Base-by-base conservation (phyloP, 305 asterid genomes). In the Nicotiana rustica region DNA sequence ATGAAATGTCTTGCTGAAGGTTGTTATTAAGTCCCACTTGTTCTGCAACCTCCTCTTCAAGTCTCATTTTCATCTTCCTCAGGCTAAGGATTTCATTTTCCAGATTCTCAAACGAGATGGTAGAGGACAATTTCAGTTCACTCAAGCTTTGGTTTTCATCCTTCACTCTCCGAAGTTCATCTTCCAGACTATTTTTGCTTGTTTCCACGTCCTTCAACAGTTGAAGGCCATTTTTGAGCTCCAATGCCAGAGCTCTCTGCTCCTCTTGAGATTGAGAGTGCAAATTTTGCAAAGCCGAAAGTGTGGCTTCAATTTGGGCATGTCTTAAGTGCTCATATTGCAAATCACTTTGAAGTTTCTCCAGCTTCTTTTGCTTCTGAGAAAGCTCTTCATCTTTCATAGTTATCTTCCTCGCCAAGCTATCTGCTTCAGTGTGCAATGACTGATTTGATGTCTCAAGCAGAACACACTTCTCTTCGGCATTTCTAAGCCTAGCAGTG, bases 31-130 rank as follows among this genome's bases (percentile, higher is more conserved):
- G 82, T 15, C 79, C 87, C 47, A 85, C 86, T 79, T 94, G 97
- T 83, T 69, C 88, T 17, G 84, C 82, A 79, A 93, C 96, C 88
- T 92, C 97, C 35, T 84, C 88, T 84, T 94, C 97, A 31, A 96
- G 97, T 64, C 90, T 96, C 84, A 85, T 93, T 90, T 91, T 95
- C 79, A 95, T 90, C 89, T 86, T 91, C 90, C 92, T 92, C 87
- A 95, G 84, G 85, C 86, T 84, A 73, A 83, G 78, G 55, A 96
- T 85, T 80, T 95, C 97, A 29, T 83, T 89, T 83, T 91, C 90
- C 86, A 89, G 85, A 86, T 86, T 89, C 88, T 91, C 92, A 83
- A 90, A 86, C 5, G 89, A 86, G 80, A 83, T 84, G 82, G 89
- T 85, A 10, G 97, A 91, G 56, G 92, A 89, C 78, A 82, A 69